A percentile compares a stretch with the other conserved stretches of the same genome.
Conservation (phyloP, 805 yeast species). For the Sporopachydermia lactativora region DNA sequence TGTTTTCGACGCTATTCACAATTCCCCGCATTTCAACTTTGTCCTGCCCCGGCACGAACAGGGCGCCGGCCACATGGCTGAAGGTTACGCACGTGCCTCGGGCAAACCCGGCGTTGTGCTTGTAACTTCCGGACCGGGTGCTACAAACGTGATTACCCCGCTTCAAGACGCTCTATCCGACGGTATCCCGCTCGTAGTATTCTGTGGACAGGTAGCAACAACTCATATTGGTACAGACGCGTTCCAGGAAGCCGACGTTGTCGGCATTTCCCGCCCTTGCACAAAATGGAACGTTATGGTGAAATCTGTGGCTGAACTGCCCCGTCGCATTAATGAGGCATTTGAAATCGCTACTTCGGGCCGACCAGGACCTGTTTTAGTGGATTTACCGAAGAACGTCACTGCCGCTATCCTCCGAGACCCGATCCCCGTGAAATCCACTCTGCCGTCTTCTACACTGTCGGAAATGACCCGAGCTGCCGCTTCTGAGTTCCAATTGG, state of each 20-base stretch:
- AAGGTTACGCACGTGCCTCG: conserved; percentile 90
- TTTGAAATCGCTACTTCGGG: conserved; percentile 94
- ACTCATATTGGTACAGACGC: conserved; percentile 96
- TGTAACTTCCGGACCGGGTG: conserved; percentile 99
- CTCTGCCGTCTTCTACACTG: conserved; percentile 64
- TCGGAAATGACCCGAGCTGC: conserved; percentile 55
- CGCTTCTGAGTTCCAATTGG: conserved; percentile 59
- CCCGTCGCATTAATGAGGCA: conserved; percentile 92
- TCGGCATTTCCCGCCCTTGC: conserved; percentile 94
- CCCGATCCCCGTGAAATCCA: conserved; percentile 70
- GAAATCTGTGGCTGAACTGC: conserved; percentile 84
- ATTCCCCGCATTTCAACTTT: conserved; percentile 78
- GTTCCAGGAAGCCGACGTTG: conserved; percentile 97
- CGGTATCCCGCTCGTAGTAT: conserved; percentile 94
- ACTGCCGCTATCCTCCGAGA: conserved; percentile 81
- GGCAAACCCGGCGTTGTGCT: conserved; percentile 97
- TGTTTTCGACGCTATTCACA: conserved; percentile 92
- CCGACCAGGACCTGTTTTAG: conserved; percentile 97
- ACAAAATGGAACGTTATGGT: conserved; percentile 99
- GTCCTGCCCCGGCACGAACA: conserved; percentile 95
- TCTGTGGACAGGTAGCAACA: conserved; percentile 96
- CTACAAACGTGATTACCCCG: conserved; percentile 96
- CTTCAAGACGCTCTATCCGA: conserved; percentile 96
- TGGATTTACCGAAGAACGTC: conserved; percentile 95
- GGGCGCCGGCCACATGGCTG: conserved; percentile 99